These are phyloP conservation scores for Curvularia eragrostidis DNA, from an alignment of 2,329 filamentous ascomycete genomes.

Conservation along the genomic window DNA sequence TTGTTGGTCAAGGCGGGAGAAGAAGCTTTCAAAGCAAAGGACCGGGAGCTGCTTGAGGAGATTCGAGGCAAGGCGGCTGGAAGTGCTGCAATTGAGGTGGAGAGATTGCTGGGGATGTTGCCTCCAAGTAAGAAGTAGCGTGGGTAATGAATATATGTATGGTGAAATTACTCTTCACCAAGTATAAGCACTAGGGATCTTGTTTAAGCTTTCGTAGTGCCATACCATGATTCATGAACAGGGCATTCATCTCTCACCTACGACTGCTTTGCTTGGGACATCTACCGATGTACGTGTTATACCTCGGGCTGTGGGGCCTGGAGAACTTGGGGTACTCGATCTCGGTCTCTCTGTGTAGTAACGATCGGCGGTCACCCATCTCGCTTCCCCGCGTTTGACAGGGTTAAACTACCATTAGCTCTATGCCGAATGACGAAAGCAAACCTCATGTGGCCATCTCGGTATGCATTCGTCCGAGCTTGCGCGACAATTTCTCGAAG, in stretches of 20 bases:
- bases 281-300: background rate
- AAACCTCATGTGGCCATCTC: constrained; percentile 16
- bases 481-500: background rate
- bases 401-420: background rate
- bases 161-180: background rate
- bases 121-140: constrained; percentile 19
- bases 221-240: background rate
- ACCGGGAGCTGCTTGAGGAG: constrained; percentile 75
- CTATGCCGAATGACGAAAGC: background rate
- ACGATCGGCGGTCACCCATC: background rate
- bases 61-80: constrained; percentile 76
- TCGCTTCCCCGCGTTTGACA: constrained; percentile 19
- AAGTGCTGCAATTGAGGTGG: constrained; percentile 77
- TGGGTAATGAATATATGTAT: background rate
- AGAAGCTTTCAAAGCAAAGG: constrained; percentile 83
- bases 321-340: background rate
- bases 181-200: background rate
- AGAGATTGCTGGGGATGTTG: constrained; percentile 70
- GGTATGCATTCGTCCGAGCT: constrained; percentile 13
- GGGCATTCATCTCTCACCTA: background rate
- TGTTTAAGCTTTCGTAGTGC: background rate
- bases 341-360: background rate
- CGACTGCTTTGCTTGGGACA: background rate
- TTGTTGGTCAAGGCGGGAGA: constrained; percentile 88
- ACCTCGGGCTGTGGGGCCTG: background rate